Evolutionary conservation across 2,329 filamentous ascomycete genomes (phyloP).

Genomic region (Phialophora macrospora): DNA sequence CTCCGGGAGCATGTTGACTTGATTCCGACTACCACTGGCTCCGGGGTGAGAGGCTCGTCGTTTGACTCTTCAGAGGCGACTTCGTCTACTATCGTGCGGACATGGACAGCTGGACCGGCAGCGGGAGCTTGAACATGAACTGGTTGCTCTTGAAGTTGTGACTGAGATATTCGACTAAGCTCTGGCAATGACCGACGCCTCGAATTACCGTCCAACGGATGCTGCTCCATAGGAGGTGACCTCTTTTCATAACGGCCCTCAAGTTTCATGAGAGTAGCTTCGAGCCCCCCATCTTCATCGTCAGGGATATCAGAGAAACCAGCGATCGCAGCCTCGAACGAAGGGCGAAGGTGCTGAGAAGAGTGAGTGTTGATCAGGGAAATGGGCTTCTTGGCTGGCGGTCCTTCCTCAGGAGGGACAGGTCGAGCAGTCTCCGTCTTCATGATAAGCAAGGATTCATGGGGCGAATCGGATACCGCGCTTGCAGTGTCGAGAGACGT

Average conservation of each 20-base stretch:
- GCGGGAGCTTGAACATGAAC: background rate
- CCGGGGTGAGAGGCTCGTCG: constrained; percentile 19
- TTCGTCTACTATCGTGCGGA: constrained; percentile 25
- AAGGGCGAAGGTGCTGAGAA: constrained; percentile 64
- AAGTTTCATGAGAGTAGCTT: constrained; percentile 88
- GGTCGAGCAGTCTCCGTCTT: constrained; percentile 25
- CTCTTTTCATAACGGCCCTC: constrained; percentile 80
- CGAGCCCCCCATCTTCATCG: constrained; percentile 85
- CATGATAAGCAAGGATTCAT: constrained; percentile 42
- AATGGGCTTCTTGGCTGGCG: constrained; percentile 44
- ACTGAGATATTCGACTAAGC: constrained; percentile 20
- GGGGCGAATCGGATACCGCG: constrained; percentile 40
- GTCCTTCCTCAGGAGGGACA: constrained; percentile 35
- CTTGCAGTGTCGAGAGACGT: constrained; percentile 47
- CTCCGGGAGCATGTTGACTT: constrained; percentile 27
- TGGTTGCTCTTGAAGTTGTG: constrained; percentile 5
- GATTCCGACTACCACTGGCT: constrained; percentile 1
- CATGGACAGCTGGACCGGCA: background rate
- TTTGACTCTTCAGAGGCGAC: constrained; percentile 16
- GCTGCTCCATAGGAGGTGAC: constrained; percentile 39
- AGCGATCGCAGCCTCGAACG: constrained; percentile 86
- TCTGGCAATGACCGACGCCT: constrained; percentile 33
- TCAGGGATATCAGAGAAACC: constrained; percentile 88
- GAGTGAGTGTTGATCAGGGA: constrained; percentile 58
- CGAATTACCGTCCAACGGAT: constrained; percentile 28